A percentile compares a stretch with the other conserved stretches of the same genome.
Conservation (phyloP, 805 yeast species). For the Ogataea kodamae region DNA sequence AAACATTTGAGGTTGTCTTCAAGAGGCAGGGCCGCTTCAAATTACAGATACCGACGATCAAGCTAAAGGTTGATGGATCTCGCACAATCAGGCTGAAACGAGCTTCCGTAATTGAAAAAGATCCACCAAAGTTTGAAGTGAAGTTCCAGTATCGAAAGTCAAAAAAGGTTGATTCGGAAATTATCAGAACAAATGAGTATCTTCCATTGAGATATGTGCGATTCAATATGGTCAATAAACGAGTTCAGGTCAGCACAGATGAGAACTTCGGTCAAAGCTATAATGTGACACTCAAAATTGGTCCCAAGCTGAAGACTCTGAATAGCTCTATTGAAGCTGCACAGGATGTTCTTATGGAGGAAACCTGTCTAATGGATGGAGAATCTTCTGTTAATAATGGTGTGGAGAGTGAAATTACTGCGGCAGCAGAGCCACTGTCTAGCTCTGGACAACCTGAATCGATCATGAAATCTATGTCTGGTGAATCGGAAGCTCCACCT, state of each 20-base stretch:
- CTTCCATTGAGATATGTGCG: conserved; percentile 37
- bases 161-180: conserved; percentile 19
- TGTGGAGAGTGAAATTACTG: too few relatives aligned
- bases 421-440: too few relatives aligned
- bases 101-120: conserved; percentile 6
- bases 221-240: conserved; percentile 24
- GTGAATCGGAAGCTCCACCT: too few relatives aligned
- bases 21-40: conserved; percentile 58
- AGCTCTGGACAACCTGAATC: too few relatives aligned
- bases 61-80: conserved; percentile 20
- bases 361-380: too few relatives aligned
- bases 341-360: too few relatives aligned
- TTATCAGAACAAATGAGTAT: conserved; percentile 18
- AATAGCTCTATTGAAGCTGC: not conserved
- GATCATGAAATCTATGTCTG: too few relatives aligned
- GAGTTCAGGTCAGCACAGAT: conserved; percentile 25
- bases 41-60: conserved; percentile 42
- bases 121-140: conserved; percentile 13
- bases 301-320: conserved; percentile 3
- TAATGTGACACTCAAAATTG: conserved; percentile 12
- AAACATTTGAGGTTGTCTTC: conserved; percentile 46
- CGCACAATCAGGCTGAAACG: conserved; percentile 19
- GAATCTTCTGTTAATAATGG: too few relatives aligned
- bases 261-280: conserved; percentile 21
- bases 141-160: conserved; percentile 16